Evolutionary conservation across 2,329 filamentous ascomycete species (phyloP).

Genomic region (Ophioceras dolichostomum): DNA sequence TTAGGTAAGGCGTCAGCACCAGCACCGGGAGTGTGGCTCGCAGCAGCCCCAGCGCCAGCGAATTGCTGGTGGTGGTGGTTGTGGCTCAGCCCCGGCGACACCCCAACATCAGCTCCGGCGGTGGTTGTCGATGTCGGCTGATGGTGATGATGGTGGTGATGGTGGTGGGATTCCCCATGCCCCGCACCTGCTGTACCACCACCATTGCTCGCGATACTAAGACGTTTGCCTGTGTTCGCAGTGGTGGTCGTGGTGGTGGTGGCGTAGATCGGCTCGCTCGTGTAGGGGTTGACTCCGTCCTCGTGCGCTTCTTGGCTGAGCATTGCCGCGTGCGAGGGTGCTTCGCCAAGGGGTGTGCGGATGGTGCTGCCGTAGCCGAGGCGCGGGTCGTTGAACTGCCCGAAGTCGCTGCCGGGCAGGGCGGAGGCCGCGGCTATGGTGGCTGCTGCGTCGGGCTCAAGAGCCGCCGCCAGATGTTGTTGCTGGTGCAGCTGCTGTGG

Average conservation of each 20-base stretch:
- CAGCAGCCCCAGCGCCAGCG: too few species aligned
- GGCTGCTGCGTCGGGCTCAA: too few species aligned
- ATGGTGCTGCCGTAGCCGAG: conserved; percentile 32
- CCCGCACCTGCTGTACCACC: too few species aligned
- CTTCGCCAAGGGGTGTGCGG: conserved; percentile 31
- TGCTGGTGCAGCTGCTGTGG: conserved; percentile 1
- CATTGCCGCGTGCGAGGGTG: conserved; percentile 36
- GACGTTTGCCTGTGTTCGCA: too few species aligned
- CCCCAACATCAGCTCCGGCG: not conserved
- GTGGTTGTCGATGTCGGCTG: conserved; percentile 1
- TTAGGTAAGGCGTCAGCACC: too few species aligned
- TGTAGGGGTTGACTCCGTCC: conserved; percentile 48
- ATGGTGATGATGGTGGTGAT: conserved; percentile 3
- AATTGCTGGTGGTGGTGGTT: not conserved
- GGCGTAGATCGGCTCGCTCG: conserved; percentile 26
- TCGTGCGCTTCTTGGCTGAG: conserved; percentile 36
- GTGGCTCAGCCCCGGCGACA: not conserved
- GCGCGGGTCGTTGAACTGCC: conserved; percentile 21
- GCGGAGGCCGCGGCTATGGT: conserved; percentile 45
- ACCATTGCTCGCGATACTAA: too few species aligned
- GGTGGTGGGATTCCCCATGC: too few species aligned
- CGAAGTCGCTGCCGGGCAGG: conserved; percentile 32
- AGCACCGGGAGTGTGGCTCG: too few species aligned
- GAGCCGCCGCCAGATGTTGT: too few species aligned
- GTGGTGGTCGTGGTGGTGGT: conserved; percentile 3